phyloP scores from a whole-genome alignment of 2,329 filamentous ascomycete genomes.

The Hypoxylon sp. region DNA sequence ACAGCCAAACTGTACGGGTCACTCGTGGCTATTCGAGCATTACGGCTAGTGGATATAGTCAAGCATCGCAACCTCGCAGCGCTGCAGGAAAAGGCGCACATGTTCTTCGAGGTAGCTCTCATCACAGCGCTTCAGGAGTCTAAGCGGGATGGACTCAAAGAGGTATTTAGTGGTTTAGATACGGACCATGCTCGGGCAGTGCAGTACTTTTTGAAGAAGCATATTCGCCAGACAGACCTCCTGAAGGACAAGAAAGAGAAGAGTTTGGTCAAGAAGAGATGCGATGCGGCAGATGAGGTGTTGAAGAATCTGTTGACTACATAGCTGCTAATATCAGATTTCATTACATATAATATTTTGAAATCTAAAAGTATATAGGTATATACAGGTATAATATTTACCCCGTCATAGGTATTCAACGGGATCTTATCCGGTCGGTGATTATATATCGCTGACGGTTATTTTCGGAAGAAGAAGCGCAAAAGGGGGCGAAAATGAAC shows the following conservation, averaged over 20 bases:
- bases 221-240: constrained; percentile 72
- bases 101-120: constrained; percentile 83
- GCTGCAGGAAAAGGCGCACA: constrained; percentile 76
- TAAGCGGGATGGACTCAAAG: constrained; percentile 65
- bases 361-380: no score
- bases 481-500: constrained; percentile 36
- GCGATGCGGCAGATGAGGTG: constrained; percentile 53
- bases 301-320: constrained; percentile 44
- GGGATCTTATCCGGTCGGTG: no score
- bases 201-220: constrained; percentile 81
- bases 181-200: constrained; percentile 77
- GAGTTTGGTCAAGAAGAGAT: constrained; percentile 58
- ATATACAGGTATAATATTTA: no score
- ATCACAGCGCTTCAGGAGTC: constrained; percentile 77
- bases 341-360: not conserved
- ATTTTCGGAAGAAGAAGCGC: constrained; percentile 35
- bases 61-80: constrained; percentile 82
- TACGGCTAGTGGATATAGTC: constrained; percentile 58
- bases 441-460: no score
- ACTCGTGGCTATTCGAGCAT: constrained; percentile 56
- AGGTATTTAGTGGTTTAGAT: constrained; percentile 71
- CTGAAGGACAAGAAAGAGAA: constrained; percentile 58
- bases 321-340: no score
- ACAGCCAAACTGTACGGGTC: constrained; percentile 64
- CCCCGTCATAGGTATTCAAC: no score